Base-by-base conservation (phyloP, 805 yeast species). In the Candida multigemmis region DNA sequence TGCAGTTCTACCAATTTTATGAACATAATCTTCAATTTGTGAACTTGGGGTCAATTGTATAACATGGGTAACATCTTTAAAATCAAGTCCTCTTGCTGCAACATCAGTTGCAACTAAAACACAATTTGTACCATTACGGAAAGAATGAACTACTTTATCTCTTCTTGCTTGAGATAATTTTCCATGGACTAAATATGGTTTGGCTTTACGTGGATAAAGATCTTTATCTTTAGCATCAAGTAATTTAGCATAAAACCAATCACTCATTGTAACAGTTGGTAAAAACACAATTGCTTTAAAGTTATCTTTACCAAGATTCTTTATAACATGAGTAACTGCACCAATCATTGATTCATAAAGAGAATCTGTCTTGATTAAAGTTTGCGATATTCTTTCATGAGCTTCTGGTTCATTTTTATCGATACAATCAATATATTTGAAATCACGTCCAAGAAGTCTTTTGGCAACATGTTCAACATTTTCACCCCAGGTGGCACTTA, bases 51-150 rank as follows among this genome's bases (percentile, higher is more conserved):
- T 82, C 29, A 84, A 52, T 60, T 89, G 96, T 41, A 81, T 60
- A 27, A 89, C 96, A 47, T 84, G 83, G 14, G 85, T 57, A 16
- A 89, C 93, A 41, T 74, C 73, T 31, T 87, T 91, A 68, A 89
- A 83, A 60, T 89, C 96, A 79, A 89, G 77, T 40, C 97, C 97
- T 58, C 97, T 75, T 9, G 96, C 96, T 35, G 87, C 93, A 33
- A 89, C 96, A 55, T 86, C 94, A 5, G 96, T 82, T 30, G 89
- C 77, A 29, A 89, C 71, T 31, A 89, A 64, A 23, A 87, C 47
- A 30, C 84, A 81, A 16, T 52, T 62, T 40, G 30, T 44, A 14
- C 32, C 25, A 32, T 34, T 40, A 37, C 76, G 69, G 61, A 77
- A 82, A 19, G 46, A 44, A 26, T 60, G 62, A 19, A 81, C 73